Evolutionary conservation across 139 green algal species (phyloP).

Genomic region (Micromonas commoda): DNA sequence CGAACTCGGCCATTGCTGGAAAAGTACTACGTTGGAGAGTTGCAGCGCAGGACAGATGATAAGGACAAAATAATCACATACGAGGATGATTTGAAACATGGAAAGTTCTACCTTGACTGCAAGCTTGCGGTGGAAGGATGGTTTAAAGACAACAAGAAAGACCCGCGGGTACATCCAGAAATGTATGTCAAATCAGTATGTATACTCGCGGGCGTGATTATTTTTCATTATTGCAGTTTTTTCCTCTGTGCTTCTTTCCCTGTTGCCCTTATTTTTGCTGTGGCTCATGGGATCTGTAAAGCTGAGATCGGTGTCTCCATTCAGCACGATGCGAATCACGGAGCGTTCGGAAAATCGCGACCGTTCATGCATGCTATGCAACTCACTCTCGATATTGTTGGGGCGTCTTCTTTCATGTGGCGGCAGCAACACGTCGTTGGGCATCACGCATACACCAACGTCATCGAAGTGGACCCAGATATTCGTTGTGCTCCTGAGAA

Average conservation of each 20-base stretch:
- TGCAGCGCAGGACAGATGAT: conserved; percentile 22
- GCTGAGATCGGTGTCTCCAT: conserved; percentile 63
- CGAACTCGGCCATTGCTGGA: conserved; percentile 38
- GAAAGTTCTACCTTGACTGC: conserved; percentile 44
- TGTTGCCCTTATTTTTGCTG: too few species aligned
- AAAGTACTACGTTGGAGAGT: conserved; percentile 54
- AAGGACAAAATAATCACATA: conserved; percentile 25
- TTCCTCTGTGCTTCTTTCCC: too few species aligned
- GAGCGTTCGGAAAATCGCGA: conserved; percentile 44
- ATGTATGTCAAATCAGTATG: conserved; percentile 56
- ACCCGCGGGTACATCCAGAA: conserved; percentile 43
- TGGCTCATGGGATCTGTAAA: conserved; percentile 50
- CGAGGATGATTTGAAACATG: conserved; percentile 31
- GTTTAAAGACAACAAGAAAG: conserved; percentile 53
- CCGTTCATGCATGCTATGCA: conserved; percentile 41
- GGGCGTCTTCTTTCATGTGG: conserved; percentile 67
- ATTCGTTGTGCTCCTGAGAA: conserved; percentile 42
- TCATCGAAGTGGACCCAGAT: conserved; percentile 59
- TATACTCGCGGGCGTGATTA: conserved; percentile 42
- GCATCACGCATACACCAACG: conserved; percentile 64
- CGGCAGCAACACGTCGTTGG: conserved; percentile 70
- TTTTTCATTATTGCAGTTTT: conserved; percentile 48
- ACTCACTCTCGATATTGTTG: conserved; percentile 55
- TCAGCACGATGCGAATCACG: conserved; percentile 64
- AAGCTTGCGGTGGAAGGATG: conserved; percentile 48